Evolutionary conservation across 2,329 filamentous ascomycete species (phyloP).

Genomic region (Colletotrichum lini): DNA sequence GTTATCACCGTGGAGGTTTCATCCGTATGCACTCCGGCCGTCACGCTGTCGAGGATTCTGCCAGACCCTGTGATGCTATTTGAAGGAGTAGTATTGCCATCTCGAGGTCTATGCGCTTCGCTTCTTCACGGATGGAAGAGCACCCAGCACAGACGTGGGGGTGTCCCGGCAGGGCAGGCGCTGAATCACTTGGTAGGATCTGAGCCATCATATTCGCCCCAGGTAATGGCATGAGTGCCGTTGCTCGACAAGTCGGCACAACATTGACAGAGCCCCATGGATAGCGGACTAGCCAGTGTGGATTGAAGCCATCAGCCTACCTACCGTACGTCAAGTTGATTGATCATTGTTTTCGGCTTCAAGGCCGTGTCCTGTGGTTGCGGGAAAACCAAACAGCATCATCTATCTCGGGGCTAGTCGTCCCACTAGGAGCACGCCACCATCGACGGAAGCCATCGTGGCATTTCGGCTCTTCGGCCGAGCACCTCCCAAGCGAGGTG

Average conservation of each 20-base stretch:
- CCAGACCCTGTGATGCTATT: constrained; percentile 34
- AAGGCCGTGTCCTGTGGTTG: constrained; percentile 18
- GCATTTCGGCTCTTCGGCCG: constrained; percentile 15
- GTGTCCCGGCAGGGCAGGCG: constrained; percentile 1
- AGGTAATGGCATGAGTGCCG: constrained; percentile 30
- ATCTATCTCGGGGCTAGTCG: constrained; percentile 7
- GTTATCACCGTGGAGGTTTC: constrained; percentile 32
- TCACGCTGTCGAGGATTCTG: constrained; percentile 14
- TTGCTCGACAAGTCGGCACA: constrained; percentile 4
- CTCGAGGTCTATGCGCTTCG: constrained; percentile 21
- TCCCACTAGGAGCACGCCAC: constrained; percentile 18
- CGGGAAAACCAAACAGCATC: background rate
- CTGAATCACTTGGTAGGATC: constrained; percentile 15
- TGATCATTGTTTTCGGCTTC: background rate
- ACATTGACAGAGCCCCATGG: constrained; percentile 4
- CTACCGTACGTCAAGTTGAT: constrained; percentile 20
- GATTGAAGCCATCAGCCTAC: constrained; percentile 16
- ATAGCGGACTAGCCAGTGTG: background rate
- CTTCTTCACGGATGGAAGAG: constrained; percentile 14
- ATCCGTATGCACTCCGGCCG: constrained; percentile 33
- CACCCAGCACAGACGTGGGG: constrained; percentile 10
- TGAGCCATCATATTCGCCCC: constrained; percentile 32
- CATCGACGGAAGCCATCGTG: constrained; percentile 20
- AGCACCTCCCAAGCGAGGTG: constrained; percentile 21
- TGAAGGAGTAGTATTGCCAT: constrained; percentile 15